Conservation (phyloP, 2,329 filamentous ascomycete genomes). For the Cadophora sp. region DNA sequence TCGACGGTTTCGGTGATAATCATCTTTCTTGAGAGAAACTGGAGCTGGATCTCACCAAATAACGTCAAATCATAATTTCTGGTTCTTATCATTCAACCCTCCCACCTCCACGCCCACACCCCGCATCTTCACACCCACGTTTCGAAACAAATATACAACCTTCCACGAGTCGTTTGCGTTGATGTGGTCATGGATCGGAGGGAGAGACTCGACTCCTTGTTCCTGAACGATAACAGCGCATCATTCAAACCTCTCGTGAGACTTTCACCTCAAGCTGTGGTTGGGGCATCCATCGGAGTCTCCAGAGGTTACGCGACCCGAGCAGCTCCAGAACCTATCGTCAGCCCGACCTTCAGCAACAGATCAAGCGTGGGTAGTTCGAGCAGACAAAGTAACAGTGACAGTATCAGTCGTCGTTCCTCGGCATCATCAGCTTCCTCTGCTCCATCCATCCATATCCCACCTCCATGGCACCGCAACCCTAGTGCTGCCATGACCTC, state of each 20-base stretch:
- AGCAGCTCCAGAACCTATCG: no score
- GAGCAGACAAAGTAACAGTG: constrained; percentile 3
- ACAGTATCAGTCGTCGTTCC: constrained; percentile 3
- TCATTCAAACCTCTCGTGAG: background rate
- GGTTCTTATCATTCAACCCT: background rate
- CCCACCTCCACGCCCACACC: background rate
- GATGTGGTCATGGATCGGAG: constrained; percentile 2
- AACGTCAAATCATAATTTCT: background rate
- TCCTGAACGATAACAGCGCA: background rate
- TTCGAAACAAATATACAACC: background rate
- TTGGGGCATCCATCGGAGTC: background rate
- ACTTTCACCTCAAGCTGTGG: background rate
- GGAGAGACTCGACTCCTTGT: background rate
- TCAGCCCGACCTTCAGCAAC: no score
- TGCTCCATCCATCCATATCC: constrained; percentile 1
- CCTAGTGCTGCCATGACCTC: background rate
- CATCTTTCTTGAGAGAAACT: background rate
- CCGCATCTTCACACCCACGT: background rate
- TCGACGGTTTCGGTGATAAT: background rate
- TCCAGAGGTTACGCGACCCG: no score
- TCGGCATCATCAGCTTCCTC: constrained; percentile 13
- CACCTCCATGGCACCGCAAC: constrained; percentile 12
- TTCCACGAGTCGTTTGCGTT: background rate
- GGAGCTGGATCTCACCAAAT: background rate
- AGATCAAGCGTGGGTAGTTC: background rate